A percentile compares a stretch with the other conserved stretches of the same genome.
phyloP scores from a whole-genome alignment of 805 yeast genomes.

The Sungouiella blattae region DNA sequence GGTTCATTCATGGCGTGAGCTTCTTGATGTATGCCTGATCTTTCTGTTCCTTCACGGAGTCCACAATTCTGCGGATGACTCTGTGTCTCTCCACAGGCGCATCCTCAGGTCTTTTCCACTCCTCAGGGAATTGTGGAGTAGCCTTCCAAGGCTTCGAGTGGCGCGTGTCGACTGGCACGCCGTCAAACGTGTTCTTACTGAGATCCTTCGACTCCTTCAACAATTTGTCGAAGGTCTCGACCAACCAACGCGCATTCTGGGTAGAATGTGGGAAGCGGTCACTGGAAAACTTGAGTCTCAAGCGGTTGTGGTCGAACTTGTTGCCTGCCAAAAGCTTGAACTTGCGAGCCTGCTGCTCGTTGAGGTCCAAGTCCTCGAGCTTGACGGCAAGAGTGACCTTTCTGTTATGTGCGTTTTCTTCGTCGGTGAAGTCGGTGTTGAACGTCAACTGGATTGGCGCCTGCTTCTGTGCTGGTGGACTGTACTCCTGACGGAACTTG shows the following conservation, averaged over 20 bases:
- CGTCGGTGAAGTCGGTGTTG: conserved; percentile 66
- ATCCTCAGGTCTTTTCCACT: conserved; percentile 68
- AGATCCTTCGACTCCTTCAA: conserved; percentile 62
- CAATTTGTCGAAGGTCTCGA: conserved; percentile 59
- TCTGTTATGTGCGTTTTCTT: conserved; percentile 61
- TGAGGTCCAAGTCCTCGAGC: conserved; percentile 52
- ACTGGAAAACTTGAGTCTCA: conserved; percentile 61
- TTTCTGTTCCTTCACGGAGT: conserved; percentile 27
- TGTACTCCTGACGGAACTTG: conserved; percentile 68
- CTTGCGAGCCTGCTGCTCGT: conserved; percentile 59
- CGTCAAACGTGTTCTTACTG: conserved; percentile 59
- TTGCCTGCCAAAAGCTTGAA: conserved; percentile 75
- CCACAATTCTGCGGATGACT: conserved; percentile 31
- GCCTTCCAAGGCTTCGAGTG: conserved; percentile 47
- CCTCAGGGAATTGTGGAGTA: conserved; percentile 61
- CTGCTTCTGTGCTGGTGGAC: conserved; percentile 39
- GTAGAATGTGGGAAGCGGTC: conserved; percentile 70
- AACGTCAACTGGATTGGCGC: conserved; percentile 66
- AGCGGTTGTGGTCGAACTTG: conserved; percentile 62
- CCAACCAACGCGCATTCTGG: conserved; percentile 77
- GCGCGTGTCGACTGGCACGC: conserved; percentile 79
- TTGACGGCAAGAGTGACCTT: conserved; percentile 62
- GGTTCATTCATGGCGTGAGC: conserved; percentile 20
- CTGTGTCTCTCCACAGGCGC: conserved; percentile 51
- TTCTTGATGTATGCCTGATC: conserved; percentile 29